Evolutionary conservation across 352 stramenopile genomes (phyloP).

Genomic region (Aphanomyces cochlioides): DNA sequence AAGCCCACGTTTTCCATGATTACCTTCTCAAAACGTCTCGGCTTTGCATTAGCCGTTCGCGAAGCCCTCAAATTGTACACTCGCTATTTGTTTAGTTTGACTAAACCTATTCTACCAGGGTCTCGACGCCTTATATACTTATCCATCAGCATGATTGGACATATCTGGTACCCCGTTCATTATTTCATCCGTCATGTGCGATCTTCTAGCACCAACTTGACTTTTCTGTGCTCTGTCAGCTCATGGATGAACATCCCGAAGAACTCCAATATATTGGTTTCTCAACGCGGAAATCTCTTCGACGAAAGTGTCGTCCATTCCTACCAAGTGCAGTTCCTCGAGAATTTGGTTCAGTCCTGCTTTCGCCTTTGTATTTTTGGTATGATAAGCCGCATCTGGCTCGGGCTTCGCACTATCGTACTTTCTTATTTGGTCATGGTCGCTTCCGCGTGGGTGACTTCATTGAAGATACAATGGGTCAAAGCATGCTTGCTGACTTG

Average conservation of each 20-base stretch:
- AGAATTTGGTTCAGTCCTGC: background rate
- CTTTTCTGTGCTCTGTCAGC: background rate
- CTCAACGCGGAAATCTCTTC: conserved; percentile 21
- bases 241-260: background rate
- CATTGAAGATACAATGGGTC: conserved; percentile 27
- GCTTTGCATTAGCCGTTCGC: conserved; percentile 26
- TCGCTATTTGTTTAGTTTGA: no score
- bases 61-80: conserved; percentile 27
- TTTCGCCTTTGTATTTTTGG: conserved; percentile 29
- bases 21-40: conserved; percentile 18
- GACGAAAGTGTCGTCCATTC: background rate
- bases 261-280: conserved; percentile 27
- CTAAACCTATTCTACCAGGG: background rate
- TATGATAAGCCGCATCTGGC: conserved; percentile 29
- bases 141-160: conserved; percentile 30
- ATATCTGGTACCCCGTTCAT: conserved; percentile 6
- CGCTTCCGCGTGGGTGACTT: conserved; percentile 25
- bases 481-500: conserved; percentile 20
- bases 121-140: conserved; percentile 20
- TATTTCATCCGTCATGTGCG: background rate
- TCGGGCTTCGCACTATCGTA: conserved; percentile 22
- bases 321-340: conserved; percentile 3
- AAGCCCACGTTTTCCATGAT: conserved; percentile 12
- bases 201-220: conserved; percentile 10
- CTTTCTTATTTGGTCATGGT: conserved; percentile 21